Conservation (phyloP, 495 filamentous ascomycete genomes). For the Chaetomium fimeti region DNA sequence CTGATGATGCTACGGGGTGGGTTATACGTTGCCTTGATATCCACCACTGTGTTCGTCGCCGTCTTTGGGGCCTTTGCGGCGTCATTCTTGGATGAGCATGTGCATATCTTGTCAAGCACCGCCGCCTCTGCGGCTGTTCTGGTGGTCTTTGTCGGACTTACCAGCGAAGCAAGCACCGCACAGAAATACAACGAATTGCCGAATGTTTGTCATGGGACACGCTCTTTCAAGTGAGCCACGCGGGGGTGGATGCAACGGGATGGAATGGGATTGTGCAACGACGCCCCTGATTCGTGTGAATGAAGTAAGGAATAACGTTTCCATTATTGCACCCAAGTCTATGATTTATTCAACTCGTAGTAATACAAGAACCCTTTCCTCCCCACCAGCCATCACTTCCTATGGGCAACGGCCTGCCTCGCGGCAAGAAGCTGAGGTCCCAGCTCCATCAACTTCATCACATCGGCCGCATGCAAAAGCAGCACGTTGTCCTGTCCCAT, state of each 20-base stretch:
- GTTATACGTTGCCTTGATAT: not conserved
- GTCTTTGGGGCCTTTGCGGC: not conserved
- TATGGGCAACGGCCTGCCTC: constrained; percentile 19
- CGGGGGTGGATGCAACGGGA: not conserved
- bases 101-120: constrained; percentile 1
- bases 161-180: constrained; percentile 1
- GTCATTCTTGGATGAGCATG: not conserved
- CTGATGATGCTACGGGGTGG: not conserved
- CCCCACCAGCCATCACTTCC: not conserved
- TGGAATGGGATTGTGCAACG: not conserved
- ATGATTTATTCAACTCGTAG: not conserved
- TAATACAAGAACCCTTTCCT: not conserved
- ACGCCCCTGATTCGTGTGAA: too few species aligned
- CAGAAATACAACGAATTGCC: not conserved
- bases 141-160: constrained; percentile 1
- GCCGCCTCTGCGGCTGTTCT: not conserved
- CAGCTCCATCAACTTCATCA: constrained; percentile 29
- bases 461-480: constrained; percentile 31
- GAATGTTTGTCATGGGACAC: not conserved
- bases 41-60: constrained; percentile 4
- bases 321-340: not conserved
- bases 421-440: constrained; percentile 21
- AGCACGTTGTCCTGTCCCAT: constrained; percentile 29
- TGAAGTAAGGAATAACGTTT: too few species aligned
- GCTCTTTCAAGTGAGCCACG: not conserved